Base-by-base conservation (phyloP, 179 eudicot species). In the Vitellaria paradoxa region DNA sequence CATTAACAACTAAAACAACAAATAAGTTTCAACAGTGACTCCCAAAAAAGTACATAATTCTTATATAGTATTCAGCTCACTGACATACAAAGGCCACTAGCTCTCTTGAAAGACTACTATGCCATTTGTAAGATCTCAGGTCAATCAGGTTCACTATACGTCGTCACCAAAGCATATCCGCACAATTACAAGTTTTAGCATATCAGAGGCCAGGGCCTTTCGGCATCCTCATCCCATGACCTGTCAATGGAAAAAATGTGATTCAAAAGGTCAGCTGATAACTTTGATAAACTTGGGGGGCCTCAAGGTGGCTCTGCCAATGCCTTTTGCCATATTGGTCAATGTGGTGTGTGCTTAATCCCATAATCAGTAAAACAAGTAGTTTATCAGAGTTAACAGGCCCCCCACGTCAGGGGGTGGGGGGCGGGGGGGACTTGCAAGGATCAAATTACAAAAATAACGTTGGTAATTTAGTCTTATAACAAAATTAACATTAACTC, bases 111-210 rank as follows among this genome's bases (percentile, higher is more conserved):
- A 68, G 20, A 46, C 55, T 45, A 68, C 21, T 59, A 45, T 20
- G 24, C 14, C 26, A 68, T 21, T 46, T 66, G 70, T n/a, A 65
- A 65, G 47, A 65, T 65, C 69, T 37, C 69, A 65, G 15, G 21
- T 4, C 47, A 37, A 49, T 49, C n/a, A 66, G 49, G 21, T 15
- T 66, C 70, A 66, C 49, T 14, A 66, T 40, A 5, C 49, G 37
- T 49, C 70, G 37, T 49, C 70, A 66, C 13, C 40, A 40, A 66
- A 40, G 21, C 70, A 66, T 20, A 18, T 15, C 12, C 70, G 20
- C 15, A 53, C 57, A 53, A 40, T 6, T 40, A n/a, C 37, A 40
- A 66, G 70, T 66, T 17, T 40, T 66, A 66, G 50, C 20, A 40
- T 37, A 49, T 66, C 70, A 17, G 70, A 30, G 37, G 11, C 49